Percentiles rank a stretch among this genome's conserved stretches.
Evolutionary conservation across 352 stramenopile species (phyloP).

Genomic region (Phytopythium delawarense): DNA sequence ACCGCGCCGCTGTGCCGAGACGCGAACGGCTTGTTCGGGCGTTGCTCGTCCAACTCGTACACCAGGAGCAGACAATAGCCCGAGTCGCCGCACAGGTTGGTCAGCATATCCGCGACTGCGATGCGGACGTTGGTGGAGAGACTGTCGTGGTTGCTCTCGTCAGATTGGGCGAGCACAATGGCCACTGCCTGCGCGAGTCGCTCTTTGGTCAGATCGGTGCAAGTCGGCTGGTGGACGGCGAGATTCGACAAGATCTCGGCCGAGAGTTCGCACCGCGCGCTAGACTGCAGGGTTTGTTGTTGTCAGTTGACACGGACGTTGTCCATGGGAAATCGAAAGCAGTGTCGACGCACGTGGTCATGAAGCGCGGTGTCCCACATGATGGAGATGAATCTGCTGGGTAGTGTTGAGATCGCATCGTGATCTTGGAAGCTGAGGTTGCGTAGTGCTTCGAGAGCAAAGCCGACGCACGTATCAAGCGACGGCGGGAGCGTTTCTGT

Average conservation of each 20-base stretch:
- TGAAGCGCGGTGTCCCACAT: conserved; percentile 29
- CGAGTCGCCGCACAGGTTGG: conserved; percentile 54
- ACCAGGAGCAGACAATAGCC: conserved; percentile 48
- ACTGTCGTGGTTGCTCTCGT: not conserved
- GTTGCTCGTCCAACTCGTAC: conserved; percentile 62
- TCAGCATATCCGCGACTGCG: conserved; percentile 48
- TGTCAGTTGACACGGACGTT: too few species aligned
- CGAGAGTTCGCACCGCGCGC: conserved; percentile 23
- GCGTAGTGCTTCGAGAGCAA: conserved; percentile 39
- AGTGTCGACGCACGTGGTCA: not conserved
- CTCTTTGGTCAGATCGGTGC: conserved; percentile 17
- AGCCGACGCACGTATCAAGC: conserved; percentile 14
- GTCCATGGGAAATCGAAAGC: too few species aligned
- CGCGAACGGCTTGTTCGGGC: conserved; percentile 24
- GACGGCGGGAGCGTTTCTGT: conserved; percentile 17
- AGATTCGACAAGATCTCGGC: conserved; percentile 44
- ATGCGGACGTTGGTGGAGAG: conserved; percentile 24
- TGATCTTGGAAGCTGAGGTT: conserved; percentile 41
- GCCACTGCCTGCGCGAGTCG: conserved; percentile 27
- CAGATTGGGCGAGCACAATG: conserved; percentile 23
- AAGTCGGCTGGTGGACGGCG: conserved; percentile 12
- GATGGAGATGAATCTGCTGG: conserved; percentile 13
- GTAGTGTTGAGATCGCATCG: conserved; percentile 6
- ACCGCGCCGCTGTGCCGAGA: conserved; percentile 48
- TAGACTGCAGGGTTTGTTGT: not conserved